A percentile compares a stretch with the other conserved stretches of the same genome.
phyloP scores from a whole-genome alignment of 2,329 filamentous ascomycete genomes.

The Arthrobotrys conoides region DNA sequence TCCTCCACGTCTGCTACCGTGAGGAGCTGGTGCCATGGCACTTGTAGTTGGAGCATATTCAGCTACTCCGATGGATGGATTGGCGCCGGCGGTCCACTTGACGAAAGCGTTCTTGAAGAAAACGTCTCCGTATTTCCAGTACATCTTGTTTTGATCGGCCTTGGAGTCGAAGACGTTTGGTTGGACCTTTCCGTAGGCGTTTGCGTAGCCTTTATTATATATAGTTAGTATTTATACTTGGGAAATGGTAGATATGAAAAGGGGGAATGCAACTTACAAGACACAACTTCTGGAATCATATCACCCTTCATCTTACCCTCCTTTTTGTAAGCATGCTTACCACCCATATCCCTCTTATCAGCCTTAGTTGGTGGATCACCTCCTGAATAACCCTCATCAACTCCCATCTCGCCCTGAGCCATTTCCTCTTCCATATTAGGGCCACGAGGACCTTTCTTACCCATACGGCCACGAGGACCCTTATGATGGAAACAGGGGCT shows the following conservation, averaged over 20 bases:
- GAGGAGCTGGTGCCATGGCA: conserved; percentile 11
- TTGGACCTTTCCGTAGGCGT: conserved; percentile 50
- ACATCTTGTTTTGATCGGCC: not conserved
- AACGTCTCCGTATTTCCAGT: conserved; percentile 54
- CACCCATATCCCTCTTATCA: not conserved
- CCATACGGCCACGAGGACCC: not conserved
- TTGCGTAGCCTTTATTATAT: conserved; percentile 11
- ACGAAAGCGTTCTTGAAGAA: conserved; percentile 49
- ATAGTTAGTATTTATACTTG: not conserved
- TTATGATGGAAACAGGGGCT: not conserved
- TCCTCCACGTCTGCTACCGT: not conserved
- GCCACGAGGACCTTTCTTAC: not conserved
- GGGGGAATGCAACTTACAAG: not conserved
- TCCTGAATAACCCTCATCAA: not conserved
- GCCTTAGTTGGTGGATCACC: not conserved
- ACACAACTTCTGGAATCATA: not conserved
- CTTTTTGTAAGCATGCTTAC: not conserved
- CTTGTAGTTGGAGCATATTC: conserved; percentile 18
- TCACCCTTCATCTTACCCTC: not conserved
- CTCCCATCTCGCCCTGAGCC: not conserved
- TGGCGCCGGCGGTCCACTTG: conserved; percentile 40
- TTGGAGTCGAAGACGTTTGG: conserved; percentile 22
- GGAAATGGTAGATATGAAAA: not conserved
- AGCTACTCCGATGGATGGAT: conserved; percentile 13
- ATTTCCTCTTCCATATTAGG: not conserved